These are phyloP conservation scores for Brasilioporus rufonigricans DNA, from an alignment of 768 basidiomycete species.

Conservation along the genomic window DNA sequence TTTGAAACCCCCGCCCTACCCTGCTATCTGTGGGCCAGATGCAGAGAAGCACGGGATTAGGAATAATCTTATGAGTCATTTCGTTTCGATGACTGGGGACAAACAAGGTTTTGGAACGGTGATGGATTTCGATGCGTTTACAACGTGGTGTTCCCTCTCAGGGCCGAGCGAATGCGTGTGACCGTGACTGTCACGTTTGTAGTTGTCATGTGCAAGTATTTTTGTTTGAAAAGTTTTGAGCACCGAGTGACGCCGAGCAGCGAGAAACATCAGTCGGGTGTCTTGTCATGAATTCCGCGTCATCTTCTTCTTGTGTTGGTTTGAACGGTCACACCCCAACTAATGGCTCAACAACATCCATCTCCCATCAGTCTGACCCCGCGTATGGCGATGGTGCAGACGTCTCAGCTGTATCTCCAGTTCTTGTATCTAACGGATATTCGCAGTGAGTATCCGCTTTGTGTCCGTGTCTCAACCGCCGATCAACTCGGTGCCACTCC, in stretches of 20 bases:
- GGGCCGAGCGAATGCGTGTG: neutral
- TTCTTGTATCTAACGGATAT: slow-evolving; percentile 54
- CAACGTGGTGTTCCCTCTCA: slow-evolving; percentile 18
- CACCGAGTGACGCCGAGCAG: slow-evolving; percentile 3
- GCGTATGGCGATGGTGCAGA: slow-evolving; percentile 34
- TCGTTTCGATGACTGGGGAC: slow-evolving; percentile 46
- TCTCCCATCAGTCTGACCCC: slow-evolving; percentile 37
- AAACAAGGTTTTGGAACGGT: slow-evolving; percentile 42
- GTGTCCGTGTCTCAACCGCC: neutral
- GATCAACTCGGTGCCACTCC: slow-evolving; percentile 12
- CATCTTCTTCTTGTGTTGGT: slow-evolving; percentile 35
- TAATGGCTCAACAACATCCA: slow-evolving; percentile 45
- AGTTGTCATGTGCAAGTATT: slow-evolving; percentile 20
- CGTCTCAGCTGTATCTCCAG: slow-evolving; percentile 28
- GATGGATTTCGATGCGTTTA: slow-evolving; percentile 29
- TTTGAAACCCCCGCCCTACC: slow-evolving; percentile 49
- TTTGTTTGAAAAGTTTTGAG: slow-evolving; percentile 5
- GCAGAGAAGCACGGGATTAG: slow-evolving; percentile 38
- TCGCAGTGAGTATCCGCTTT: slow-evolving; percentile 47
- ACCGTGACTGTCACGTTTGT: slow-evolving; percentile 23
- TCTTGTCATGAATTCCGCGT: slow-evolving; percentile 24
- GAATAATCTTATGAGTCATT: slow-evolving; percentile 59
- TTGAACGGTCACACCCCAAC: slow-evolving; percentile 54
- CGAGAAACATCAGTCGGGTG: neutral
- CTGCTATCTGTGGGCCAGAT: slow-evolving; percentile 44